Conservation (phyloP, 73 alveolate genomes). For the Paramecium primaurelia region DNA sequence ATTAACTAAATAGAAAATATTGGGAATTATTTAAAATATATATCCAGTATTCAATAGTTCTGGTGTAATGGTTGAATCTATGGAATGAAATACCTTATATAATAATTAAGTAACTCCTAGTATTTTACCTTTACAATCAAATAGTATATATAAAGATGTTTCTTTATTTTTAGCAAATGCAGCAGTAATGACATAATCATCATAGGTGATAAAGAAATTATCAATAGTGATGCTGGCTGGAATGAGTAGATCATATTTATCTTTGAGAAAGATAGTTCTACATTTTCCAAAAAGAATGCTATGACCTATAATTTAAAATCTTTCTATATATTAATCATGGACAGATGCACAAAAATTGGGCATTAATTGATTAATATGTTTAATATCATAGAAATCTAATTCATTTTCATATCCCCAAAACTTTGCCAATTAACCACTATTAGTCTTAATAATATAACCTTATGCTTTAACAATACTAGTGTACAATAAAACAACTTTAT, state of each 20-base stretch:
- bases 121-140: constrained; percentile 8
- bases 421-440: not conserved
- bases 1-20: not conserved
- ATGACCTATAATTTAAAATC: not conserved
- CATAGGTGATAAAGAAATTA: not conserved
- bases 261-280: not conserved
- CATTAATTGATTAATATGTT: constrained; percentile 10
- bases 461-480: not conserved
- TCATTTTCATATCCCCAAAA: constrained; percentile 12
- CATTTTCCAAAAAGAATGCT: not conserved
- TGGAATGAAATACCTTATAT: not conserved
- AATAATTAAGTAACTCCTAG: not conserved
- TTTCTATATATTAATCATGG: not conserved
- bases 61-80: not conserved
- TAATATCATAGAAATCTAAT: not conserved
- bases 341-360: not conserved
- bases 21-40: not conserved
- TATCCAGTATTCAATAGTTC: not conserved
- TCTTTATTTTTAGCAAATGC: constrained; percentile 24
- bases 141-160: not conserved
- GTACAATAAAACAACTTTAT: not conserved
- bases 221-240: constrained; percentile 28
- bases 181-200: constrained; percentile 5
- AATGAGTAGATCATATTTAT: not conserved
- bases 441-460: not conserved